Evolutionary conservation across 192 early-diverging fungal species (phyloP).

Genomic region (Pilaira anomala): DNA sequence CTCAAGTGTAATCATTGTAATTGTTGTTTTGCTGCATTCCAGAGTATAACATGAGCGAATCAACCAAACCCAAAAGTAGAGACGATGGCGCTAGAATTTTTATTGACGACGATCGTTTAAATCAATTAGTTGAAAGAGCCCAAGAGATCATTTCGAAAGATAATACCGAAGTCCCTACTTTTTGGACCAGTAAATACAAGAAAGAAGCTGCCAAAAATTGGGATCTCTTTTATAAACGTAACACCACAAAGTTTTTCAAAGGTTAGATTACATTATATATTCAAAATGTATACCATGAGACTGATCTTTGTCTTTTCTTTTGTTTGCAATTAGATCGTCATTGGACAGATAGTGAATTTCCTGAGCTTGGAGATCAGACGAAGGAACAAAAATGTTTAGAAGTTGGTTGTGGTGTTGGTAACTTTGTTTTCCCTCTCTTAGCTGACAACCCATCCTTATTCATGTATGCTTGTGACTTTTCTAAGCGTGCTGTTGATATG

Average conservation of each 20-base stretch:
- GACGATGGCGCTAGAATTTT: conserved; percentile 21
- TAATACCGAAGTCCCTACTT: conserved; percentile 60
- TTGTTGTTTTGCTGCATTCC: too few relatives aligned
- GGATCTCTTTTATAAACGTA: conserved; percentile 84
- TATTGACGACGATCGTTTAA: conserved; percentile 29
- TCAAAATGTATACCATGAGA: not conserved
- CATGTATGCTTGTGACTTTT: conserved; percentile 95
- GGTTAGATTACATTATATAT: conserved; percentile 11
- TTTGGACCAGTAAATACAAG: conserved; percentile 80
- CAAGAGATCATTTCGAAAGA: conserved; percentile 59
- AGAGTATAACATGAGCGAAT: not conserved
- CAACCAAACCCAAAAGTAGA: not conserved
- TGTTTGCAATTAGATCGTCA: conserved; percentile 66
- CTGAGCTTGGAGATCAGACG: conserved; percentile 55
- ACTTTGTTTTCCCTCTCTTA: conserved; percentile 91
- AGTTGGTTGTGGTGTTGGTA: conserved; percentile 97
- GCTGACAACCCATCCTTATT: conserved; percentile 76
- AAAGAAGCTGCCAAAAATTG: conserved; percentile 77
- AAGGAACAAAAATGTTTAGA: conserved; percentile 55
- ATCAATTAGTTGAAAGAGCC: conserved; percentile 53
- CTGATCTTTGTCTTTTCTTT: not conserved
- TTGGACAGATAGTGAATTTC: conserved; percentile 95
- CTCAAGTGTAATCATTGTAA: too few relatives aligned
- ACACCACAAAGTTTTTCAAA: conserved; percentile 93
- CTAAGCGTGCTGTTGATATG: conserved; percentile 82